Conservation (phyloP, 108 stramenopile species). For the Discostella stelligeroides region DNA sequence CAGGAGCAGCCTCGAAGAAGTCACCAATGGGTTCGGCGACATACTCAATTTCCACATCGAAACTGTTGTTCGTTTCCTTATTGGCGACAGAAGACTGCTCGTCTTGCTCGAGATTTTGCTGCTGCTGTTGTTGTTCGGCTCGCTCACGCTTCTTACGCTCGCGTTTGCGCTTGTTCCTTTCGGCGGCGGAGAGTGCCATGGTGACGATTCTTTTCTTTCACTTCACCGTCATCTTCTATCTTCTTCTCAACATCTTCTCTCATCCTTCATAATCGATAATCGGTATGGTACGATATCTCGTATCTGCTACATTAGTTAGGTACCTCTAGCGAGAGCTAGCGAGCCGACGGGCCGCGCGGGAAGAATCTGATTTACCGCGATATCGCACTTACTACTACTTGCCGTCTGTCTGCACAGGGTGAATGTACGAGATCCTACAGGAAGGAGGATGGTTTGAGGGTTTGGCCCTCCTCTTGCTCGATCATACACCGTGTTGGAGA, state of each 20-base stretch:
- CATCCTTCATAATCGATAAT: no score
- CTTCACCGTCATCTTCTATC: no score
- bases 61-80: background rate
- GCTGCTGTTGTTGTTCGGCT: constrained; percentile 29
- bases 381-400: constrained; percentile 15
- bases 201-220: no score
- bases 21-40: constrained; percentile 58
- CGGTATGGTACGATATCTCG: no score
- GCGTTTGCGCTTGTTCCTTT: constrained; percentile 82
- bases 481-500: no score
- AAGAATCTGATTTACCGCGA: no score
- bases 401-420: constrained; percentile 20
- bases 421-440: background rate
- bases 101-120: constrained; percentile 28
- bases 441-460: no score
- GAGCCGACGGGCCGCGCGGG: no score
- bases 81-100: constrained; percentile 1
- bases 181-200: constrained; percentile 68
- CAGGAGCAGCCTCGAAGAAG: background rate
- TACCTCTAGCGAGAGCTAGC: no score
- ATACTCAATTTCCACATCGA: constrained; percentile 82
- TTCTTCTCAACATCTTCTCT: no score
- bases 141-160: constrained; percentile 81
- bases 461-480: no score
- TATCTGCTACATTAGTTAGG: no score